A percentile compares a stretch with the other conserved stretches of the same genome.
Conservation (phyloP, 2,329 filamentous ascomycete species). For the Scopulariopsis brevicaulis region DNA sequence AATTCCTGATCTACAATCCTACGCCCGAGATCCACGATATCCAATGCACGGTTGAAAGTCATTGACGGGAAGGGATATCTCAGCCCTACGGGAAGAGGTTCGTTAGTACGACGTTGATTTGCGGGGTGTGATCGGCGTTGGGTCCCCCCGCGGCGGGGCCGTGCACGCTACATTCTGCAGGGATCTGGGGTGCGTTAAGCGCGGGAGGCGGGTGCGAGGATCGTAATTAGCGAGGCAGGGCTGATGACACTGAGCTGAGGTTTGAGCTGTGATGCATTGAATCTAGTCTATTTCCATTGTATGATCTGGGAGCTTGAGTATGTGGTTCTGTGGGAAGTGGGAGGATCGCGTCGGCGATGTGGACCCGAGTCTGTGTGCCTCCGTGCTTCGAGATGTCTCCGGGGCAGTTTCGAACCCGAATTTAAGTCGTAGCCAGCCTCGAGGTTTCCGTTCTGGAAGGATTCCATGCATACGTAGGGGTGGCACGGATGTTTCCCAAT, state of each 20-base stretch:
- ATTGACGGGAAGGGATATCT: not conserved
- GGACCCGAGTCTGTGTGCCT: no score
- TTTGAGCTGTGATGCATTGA: no score
- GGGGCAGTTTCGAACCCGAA: no score
- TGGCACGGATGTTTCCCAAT: no score
- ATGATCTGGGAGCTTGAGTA: no score
- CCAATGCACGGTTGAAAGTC: not conserved
- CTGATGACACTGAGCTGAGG: not conserved
- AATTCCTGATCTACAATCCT: not conserved
- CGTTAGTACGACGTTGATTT: not conserved
- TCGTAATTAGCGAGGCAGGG: not conserved
- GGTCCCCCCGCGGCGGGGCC: not conserved
- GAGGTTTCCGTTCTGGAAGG: no score
- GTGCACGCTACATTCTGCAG: not conserved
- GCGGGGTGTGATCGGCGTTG: not conserved
- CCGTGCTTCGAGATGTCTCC: no score
- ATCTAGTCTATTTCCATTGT: no score
- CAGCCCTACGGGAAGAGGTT: not conserved
- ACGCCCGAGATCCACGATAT: not conserved
- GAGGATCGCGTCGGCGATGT: no score
- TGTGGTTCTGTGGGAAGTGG: no score
- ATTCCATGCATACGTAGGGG: no score
- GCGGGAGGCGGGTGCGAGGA: not conserved
- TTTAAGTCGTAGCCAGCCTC: no score
- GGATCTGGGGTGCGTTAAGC: not conserved